Conservation (phyloP, 1,284 basidiomycete species). For the Sanguinoderma infundibulare region DNA sequence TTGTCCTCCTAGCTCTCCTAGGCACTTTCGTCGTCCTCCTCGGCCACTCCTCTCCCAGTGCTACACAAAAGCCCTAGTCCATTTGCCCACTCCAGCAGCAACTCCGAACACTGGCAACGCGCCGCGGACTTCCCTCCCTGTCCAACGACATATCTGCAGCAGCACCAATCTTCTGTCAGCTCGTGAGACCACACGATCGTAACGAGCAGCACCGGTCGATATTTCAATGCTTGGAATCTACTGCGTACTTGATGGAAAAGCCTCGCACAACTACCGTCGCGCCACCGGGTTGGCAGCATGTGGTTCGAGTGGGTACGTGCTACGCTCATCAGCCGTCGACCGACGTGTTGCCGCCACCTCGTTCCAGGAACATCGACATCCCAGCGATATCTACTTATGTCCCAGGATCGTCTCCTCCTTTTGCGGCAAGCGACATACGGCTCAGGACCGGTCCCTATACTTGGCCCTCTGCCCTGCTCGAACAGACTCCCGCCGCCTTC, state of each 20-base stretch:
- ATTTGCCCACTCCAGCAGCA: constrained; percentile 6
- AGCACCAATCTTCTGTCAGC: constrained; percentile 18
- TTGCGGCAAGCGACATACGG: constrained; percentile 3
- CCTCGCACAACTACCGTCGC: constrained; percentile 13
- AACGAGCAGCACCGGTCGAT: background rate
- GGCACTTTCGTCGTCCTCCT: background rate
- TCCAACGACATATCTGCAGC: constrained; percentile 6
- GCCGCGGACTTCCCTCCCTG: background rate
- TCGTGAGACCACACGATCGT: constrained; percentile 10
- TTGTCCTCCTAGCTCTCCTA: constrained; percentile 25
- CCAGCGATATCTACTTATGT: constrained; percentile 3
- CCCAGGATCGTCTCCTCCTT: constrained; percentile 14
- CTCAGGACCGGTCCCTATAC: constrained; percentile 21
- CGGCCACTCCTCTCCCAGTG: constrained; percentile 4
- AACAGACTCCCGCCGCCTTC: constrained; percentile 2
- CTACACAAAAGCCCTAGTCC: constrained; percentile 6
- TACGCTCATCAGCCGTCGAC: constrained; percentile 19
- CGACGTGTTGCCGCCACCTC: constrained; percentile 16
- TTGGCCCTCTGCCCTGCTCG: constrained; percentile 16
- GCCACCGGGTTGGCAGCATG: constrained; percentile 18
- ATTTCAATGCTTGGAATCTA: background rate
- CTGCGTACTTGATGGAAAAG: background rate
- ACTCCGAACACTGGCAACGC: background rate
- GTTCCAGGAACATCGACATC: constrained; percentile 7
- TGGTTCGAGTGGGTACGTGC: constrained; percentile 6